Conservation (phyloP, 2,329 filamentous ascomycete species). For the Aureobasidium sp. region DNA sequence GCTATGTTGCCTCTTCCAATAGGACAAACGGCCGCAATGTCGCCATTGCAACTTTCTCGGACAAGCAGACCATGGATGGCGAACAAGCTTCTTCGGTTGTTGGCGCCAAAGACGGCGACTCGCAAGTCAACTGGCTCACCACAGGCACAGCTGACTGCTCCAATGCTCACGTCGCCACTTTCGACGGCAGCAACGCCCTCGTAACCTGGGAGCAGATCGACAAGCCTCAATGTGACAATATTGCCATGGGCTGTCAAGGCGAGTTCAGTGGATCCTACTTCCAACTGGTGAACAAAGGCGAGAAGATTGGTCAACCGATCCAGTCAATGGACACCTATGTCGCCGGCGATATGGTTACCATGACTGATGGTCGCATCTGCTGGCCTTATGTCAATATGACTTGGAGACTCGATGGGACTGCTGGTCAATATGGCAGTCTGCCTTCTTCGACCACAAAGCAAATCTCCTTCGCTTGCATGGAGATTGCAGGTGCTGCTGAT, state of each 20-base stretch:
- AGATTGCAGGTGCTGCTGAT: slow-evolving; percentile 10
- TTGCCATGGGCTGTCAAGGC: slow-evolving; percentile 56
- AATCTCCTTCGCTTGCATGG: slow-evolving; percentile 51
- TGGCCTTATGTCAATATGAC: slow-evolving; percentile 55
- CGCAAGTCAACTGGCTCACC: slow-evolving; percentile 55
- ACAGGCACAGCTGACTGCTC: slow-evolving; percentile 46
- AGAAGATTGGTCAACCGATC: slow-evolving; percentile 46
- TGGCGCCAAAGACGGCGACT: slow-evolving; percentile 48
- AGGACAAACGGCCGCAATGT: slow-evolving; percentile 54
- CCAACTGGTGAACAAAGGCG: slow-evolving; percentile 50
- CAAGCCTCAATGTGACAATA: slow-evolving; percentile 47
- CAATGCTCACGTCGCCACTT: slow-evolving; percentile 53
- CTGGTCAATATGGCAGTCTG: slow-evolving; percentile 22
- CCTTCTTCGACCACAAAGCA: slow-evolving; percentile 27
- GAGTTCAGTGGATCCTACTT: slow-evolving; percentile 53
- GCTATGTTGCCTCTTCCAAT: slow-evolving; percentile 48
- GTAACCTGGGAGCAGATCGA: slow-evolving; percentile 57
- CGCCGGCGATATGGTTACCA: slow-evolving; percentile 56
- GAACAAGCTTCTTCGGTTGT: slow-evolving; percentile 49
- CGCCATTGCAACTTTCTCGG: slow-evolving; percentile 50
- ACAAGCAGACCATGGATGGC: slow-evolving; percentile 52
- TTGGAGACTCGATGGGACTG: slow-evolving; percentile 40
- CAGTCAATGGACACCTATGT: slow-evolving; percentile 50
- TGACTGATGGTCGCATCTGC: slow-evolving; percentile 52
- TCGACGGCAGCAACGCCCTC: slow-evolving; percentile 47